Conservation (phyloP, 768 basidiomycete species). For the Rhizopogon vesiculosus region DNA sequence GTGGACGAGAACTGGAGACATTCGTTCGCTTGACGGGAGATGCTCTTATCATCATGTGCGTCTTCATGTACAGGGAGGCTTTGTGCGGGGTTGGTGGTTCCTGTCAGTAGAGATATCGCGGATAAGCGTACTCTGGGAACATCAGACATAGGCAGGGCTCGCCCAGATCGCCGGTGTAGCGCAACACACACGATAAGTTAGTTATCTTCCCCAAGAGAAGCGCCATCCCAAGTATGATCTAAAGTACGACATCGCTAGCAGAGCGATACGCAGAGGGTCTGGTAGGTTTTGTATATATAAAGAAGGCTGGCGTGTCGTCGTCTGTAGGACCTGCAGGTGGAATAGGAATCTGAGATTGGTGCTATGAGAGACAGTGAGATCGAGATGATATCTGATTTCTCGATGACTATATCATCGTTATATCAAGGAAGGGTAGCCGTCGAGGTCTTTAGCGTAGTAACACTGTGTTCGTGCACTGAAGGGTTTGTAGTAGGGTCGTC, state of each 20-base stretch:
- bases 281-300: conserved; percentile 38
- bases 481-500: not conserved
- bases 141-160: conserved; percentile 9
- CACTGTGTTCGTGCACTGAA: too few relatives aligned
- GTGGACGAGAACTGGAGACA: conserved; percentile 25
- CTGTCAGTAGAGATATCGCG: conserved; percentile 22
- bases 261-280: conserved; percentile 1
- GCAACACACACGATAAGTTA: conserved; percentile 77
- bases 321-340: not conserved
- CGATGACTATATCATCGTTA: not conserved
- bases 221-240: conserved; percentile 13
- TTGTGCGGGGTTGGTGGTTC: conserved; percentile 7
- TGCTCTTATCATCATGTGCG: too few relatives aligned
- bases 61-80: not conserved
- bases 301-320: conserved; percentile 12
- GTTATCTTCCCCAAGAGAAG: conserved; percentile 42
- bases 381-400: not conserved
- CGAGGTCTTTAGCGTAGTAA: not conserved
- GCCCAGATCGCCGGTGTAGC: conserved; percentile 52
- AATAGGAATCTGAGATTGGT: not conserved
- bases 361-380: not conserved
- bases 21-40: not conserved
- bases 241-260: conserved; percentile 20
- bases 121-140: conserved; percentile 13
- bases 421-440: not conserved